phyloP scores from a whole-genome alignment of 495 filamentous ascomycete genomes.

The Talaromyces liani region DNA sequence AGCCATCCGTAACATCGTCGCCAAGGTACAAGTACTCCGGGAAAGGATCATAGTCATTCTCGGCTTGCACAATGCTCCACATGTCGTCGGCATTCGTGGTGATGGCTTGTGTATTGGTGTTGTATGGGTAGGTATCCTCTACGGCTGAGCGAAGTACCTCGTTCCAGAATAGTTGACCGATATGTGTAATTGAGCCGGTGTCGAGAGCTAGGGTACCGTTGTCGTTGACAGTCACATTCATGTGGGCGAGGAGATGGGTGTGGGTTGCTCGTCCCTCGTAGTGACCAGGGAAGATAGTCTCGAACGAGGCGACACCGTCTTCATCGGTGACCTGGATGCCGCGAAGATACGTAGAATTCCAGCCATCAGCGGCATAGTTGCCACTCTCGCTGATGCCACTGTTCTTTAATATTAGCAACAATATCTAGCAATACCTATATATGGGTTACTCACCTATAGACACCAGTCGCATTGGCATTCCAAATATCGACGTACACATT shows the following conservation, averaged over 20 bases:
- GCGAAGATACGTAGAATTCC: no score
- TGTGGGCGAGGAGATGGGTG: slow-evolving; percentile 46
- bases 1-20: slow-evolving; percentile 35
- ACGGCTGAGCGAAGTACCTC: slow-evolving; percentile 49
- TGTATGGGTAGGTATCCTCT: slow-evolving; percentile 48
- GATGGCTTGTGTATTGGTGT: slow-evolving; percentile 42
- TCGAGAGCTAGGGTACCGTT: slow-evolving; percentile 45
- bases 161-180: slow-evolving; percentile 50
- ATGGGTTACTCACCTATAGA: no score
- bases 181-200: no score
- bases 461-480: no score
- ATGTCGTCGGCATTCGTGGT: slow-evolving; percentile 32
- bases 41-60: no score
- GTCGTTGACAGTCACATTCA: slow-evolving; percentile 34
- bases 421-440: no score
- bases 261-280: slow-evolving; percentile 54
- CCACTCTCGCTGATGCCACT: no score
- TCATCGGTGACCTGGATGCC: no score
- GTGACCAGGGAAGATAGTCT: slow-evolving; percentile 53
- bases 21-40: slow-evolving; percentile 32
- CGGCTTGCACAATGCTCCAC: no score
- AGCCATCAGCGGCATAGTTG: no score
- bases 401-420: no score
- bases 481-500: slow-evolving; percentile 8
- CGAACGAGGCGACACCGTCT: slow-evolving; percentile 48